Evolutionary conservation across 768 basidiomycete genomes (phyloP), one percentile per base, ranked within the genome.

Genomic region (Asterophora parasitica): DNA sequence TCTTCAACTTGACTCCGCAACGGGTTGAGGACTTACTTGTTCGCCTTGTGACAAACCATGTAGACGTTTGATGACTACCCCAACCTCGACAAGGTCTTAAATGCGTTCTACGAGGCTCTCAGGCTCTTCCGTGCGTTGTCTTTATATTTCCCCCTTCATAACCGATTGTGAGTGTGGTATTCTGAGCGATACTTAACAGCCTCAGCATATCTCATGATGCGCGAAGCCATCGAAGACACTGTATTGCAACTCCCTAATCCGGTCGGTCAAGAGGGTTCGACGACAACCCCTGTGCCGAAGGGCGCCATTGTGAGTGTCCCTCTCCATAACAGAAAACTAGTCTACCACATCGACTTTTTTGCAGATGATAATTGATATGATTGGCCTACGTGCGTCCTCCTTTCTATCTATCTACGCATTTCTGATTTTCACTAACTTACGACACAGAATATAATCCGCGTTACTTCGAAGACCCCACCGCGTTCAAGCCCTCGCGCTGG

Each of bases 401-500:
- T 11, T n/a, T 35, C 3, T 10, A 19, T 13, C 44, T 26, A 28
- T 32, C n/a, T 32, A 44, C 26, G 15, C 11, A 36, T 9, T 8
- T 33, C 20, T 20, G 23, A 23, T 23, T 3, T 23, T 23, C 23
- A 23, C 6, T 23, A 12, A 33, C 8, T 16, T 30, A 12, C 1
- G 7, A 17, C 33, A 12, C 35, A 79, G 77, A 76, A 59, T 69
- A 74, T 55, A 78, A 78, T 50, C 70, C 75, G 2, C 63, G 73
- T 11, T 74, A 77, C 52, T 78, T 73, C 49, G 65, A 71, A 3
- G 66, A 73, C 5, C 77, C 78, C 2, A 59, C 70, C 11, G 59
- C 64, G 42, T 78, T 65, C 64, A 70, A 65, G 37, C 78, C 77
- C 4, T 76, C 75, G 1, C 62, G 79, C 28, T 78, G 77, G 77